phyloP scores from a whole-genome alignment of 2,329 filamentous ascomycete genomes.

The Onygenales sp. region DNA sequence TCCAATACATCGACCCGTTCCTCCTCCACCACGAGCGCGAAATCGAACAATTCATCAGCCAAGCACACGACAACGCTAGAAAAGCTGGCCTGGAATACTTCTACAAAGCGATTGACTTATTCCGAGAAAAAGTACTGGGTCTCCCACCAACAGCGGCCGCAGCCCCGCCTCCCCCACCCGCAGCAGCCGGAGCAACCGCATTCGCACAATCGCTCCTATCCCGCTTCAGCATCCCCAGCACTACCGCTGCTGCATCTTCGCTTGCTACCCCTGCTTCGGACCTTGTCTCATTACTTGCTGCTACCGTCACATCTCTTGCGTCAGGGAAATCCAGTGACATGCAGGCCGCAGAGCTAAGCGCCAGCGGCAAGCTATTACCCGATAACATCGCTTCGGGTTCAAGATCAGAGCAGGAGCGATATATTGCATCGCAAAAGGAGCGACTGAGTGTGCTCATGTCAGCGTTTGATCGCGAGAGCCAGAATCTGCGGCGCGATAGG shows the following conservation, averaged over 20 bases:
- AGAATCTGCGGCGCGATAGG: constrained; percentile 38
- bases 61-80: constrained; percentile 68
- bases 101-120: constrained; percentile 58
- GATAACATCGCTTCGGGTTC: constrained; percentile 53
- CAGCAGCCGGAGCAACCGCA: constrained; percentile 23
- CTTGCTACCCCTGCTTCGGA: constrained; percentile 45
- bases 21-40: constrained; percentile 74
- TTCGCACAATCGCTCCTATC: constrained; percentile 79
- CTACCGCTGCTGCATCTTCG: constrained; percentile 42
- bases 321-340: constrained; percentile 28
- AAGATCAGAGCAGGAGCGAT: constrained; percentile 58
- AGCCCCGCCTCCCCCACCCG: constrained; percentile 35
- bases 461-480: constrained; percentile 71
- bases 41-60: constrained; percentile 84
- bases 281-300: constrained; percentile 68
- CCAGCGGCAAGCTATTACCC: constrained; percentile 59
- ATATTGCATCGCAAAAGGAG: constrained; percentile 71
- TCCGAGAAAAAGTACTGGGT: constrained; percentile 71
- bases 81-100: constrained; percentile 67
- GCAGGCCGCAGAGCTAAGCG: constrained; percentile 43
- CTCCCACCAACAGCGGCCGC: constrained; percentile 52
- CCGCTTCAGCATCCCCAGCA: constrained; percentile 72
- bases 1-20: constrained; percentile 77
- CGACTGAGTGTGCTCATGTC: constrained; percentile 63
- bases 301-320: constrained; percentile 58